phyloP scores from a whole-genome alignment of 352 stramenopile species.

The Globisporangium spiculum region DNA sequence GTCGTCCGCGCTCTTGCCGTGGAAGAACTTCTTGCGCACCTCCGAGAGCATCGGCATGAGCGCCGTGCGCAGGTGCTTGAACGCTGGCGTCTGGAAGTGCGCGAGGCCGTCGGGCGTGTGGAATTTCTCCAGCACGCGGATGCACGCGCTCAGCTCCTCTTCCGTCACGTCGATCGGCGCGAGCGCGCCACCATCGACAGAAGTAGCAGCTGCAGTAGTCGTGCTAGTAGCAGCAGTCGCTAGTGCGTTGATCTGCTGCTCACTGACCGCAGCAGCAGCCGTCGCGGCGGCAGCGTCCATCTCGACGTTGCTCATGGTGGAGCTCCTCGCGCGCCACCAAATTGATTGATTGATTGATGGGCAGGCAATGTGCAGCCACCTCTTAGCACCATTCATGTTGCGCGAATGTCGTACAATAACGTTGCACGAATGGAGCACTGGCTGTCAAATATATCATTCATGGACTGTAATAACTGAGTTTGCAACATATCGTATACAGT shows the following conservation, averaged over 20 bases:
- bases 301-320: slow-evolving; percentile 9
- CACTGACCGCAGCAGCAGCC: not conserved
- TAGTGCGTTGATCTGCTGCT: not conserved
- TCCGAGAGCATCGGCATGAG: slow-evolving; percentile 60
- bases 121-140: slow-evolving; percentile 55
- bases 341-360: slow-evolving; percentile 1
- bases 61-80: slow-evolving; percentile 62
- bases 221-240: not conserved
- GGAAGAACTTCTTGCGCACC: slow-evolving; percentile 59
- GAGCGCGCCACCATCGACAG: not conserved
- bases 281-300: not conserved
- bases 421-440: not conserved
- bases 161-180: slow-evolving; percentile 35
- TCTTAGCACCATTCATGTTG: not conserved
- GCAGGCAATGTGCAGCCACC: not conserved
- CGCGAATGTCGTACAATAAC: not conserved
- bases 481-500: not conserved
- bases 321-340: not conserved
- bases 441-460: not conserved
- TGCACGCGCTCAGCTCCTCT: slow-evolving; percentile 50
- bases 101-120: slow-evolving; percentile 41
- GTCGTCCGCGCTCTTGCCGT: slow-evolving; percentile 42
- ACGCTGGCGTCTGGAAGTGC: slow-evolving; percentile 48
- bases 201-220: not conserved
- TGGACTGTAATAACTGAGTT: not conserved